Base-by-base conservation (phyloP, 768 basidiomycete genomes). In the Termitomyces sp. region DNA sequence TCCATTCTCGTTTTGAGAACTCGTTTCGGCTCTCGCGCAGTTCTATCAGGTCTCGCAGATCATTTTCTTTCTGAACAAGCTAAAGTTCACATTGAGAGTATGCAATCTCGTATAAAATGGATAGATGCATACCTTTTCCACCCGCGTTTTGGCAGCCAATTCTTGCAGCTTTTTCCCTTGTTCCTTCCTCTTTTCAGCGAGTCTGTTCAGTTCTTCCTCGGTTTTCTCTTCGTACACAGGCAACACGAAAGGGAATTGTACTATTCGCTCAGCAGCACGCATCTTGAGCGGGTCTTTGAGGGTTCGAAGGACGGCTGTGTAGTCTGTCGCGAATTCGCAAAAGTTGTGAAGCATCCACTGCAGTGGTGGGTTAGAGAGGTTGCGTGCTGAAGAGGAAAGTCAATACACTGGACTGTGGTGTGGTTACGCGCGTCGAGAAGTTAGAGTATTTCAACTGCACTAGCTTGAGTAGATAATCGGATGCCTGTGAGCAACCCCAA, bases 401-500 rank as follows among this genome's bases (percentile, higher is more conserved):
- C 81, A 45, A 61, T 71, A 96, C 94, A 14, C 83, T 89, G 5
- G 94, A 85, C 67, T 98, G 96, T 0, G 78, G 69, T 15, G 83
- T 70, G 0, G 91, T 91, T 11, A 98, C 85, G 47, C 93, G 87
- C 1, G 89, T 91, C 5, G 94, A 92, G 72, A 98, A 98, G 50
- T 81, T 89, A 32, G 96, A 91, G 70, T 98, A 97, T 73, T 98
- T 99, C 40, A 98, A 83, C 70, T 98, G 96, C 46, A 96, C 87
- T 25, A 96, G 86, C 70, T 95, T 97, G 62, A 96, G 85, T 55
- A 98, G 82, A 69, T 97, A 91, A 59, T 99, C 97, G 0, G 92
- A 86, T 1, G 94, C 86, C 68, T 98, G 96, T 2, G 86, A 84
- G 31, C 90, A 86, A 32, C 97, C 97, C 93, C 94, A 98, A 4